Percentiles rank a stretch among this genome's conserved stretches.
Conservation (phyloP, 192 early-diverging fungal genomes). For the Haplosporangium gracile region DNA sequence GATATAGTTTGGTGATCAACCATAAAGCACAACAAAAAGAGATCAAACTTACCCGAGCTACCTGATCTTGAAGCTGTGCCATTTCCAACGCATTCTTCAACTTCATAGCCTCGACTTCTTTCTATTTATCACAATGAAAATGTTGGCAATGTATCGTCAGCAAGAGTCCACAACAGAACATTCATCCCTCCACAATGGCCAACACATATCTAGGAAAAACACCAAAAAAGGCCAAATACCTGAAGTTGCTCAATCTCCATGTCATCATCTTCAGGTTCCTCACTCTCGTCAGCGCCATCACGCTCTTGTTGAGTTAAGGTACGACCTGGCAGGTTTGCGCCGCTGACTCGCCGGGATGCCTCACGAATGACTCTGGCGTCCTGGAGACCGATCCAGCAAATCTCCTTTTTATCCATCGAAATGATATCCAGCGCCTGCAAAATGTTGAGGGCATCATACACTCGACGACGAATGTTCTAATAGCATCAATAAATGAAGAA, state of each 20-base stretch:
- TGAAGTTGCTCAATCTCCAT: conserved; percentile 54
- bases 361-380: conserved; percentile 39
- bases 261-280: conserved; percentile 54
- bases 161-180: background rate
- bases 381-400: conserved; percentile 73
- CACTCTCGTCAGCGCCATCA: conserved; percentile 51
- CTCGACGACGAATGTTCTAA: conserved; percentile 77
- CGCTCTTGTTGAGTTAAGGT: conserved; percentile 16
- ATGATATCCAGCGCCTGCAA: conserved; percentile 76
- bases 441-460: conserved; percentile 81
- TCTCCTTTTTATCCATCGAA: conserved; percentile 73
- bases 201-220: background rate
- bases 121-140: conserved; percentile 12
- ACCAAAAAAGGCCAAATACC: conserved; percentile 1
- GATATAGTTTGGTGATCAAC: too few relatives aligned
- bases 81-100: conserved; percentile 22
- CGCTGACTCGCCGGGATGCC: conserved; percentile 10
- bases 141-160: background rate
- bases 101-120: conserved; percentile 46
- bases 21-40: too few relatives aligned
- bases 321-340: background rate
- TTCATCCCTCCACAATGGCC: background rate
- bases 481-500: conserved; percentile 5
- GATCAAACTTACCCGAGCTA: conserved; percentile 29
- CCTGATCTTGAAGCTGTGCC: conserved; percentile 42